These are phyloP conservation scores for Nepenthes gracilis DNA, from an alignment of 148 eudicot species.

Conservation along the genomic window DNA sequence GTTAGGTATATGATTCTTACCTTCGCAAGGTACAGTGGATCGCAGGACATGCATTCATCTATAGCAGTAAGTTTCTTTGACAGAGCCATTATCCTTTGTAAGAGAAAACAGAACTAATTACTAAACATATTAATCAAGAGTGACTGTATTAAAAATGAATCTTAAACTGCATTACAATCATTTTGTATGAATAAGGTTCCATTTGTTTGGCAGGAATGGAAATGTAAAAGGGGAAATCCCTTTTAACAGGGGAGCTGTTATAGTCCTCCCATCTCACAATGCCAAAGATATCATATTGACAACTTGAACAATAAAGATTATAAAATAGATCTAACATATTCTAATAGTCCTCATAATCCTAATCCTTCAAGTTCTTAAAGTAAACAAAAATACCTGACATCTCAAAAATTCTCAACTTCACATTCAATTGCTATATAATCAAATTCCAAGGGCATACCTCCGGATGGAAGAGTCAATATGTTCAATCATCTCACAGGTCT, in stretches of 20 bases:
- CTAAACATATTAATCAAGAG: neutral
- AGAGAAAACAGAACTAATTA: neutral
- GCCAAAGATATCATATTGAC: too few species aligned
- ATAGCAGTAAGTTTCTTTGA: conserved; percentile 69
- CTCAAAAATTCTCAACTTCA: too few species aligned
- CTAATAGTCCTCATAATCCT: too few species aligned
- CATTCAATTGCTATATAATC: neutral
- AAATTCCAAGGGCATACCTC: conserved; percentile 34
- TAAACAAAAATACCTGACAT: too few species aligned
- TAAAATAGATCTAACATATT: too few species aligned
- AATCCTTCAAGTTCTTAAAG: too few species aligned
- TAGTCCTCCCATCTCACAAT: too few species aligned
- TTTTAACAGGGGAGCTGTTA: too few species aligned
- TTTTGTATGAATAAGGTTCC: too few species aligned
- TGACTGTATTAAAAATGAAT: neutral
- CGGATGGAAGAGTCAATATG: conserved; percentile 74
- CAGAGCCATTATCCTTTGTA: conserved; percentile 60
- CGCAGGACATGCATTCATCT: conserved; percentile 72
- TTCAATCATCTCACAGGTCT: conserved; percentile 89
- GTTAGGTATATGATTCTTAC: conserved; percentile 16
- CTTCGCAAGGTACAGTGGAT: conserved; percentile 68
- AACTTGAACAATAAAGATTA: too few species aligned
- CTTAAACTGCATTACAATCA: neutral
- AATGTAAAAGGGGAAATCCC: too few species aligned
- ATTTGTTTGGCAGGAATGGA: too few species aligned